Conservation (phyloP, 2,329 filamentous ascomycete species). For the Aureobasidium sp. region DNA sequence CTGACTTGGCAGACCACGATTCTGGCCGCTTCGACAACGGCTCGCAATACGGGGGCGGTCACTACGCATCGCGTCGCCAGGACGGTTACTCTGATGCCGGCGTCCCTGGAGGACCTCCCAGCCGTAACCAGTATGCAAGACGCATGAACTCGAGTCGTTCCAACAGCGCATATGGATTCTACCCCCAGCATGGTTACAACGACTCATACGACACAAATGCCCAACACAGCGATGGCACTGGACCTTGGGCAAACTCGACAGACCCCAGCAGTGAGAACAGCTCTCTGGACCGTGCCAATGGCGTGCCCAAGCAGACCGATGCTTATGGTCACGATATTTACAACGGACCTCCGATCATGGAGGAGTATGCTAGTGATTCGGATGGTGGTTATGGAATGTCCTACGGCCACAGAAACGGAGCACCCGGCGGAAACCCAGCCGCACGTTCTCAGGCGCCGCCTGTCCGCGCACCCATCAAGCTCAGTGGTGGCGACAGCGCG, state of each 20-base stretch:
- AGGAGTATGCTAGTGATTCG: slow-evolving; percentile 28
- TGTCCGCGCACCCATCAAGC: slow-evolving; percentile 15
- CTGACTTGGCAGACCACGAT: slow-evolving; percentile 8
- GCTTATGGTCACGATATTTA: slow-evolving; percentile 29
- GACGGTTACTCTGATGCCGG: slow-evolving; percentile 29
- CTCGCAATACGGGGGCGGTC: slow-evolving; percentile 23
- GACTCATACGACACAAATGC: slow-evolving; percentile 77
- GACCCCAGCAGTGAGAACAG: slow-evolving; percentile 93
- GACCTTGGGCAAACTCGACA: slow-evolving; percentile 71
- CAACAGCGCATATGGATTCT: slow-evolving; percentile 30
- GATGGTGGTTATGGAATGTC: slow-evolving; percentile 15
- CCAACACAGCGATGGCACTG: slow-evolving; percentile 60
- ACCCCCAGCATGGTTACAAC: slow-evolving; percentile 51
- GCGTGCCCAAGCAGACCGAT: slow-evolving; percentile 4
- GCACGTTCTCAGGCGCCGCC: slow-evolving; percentile 10
- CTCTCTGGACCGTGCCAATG: slow-evolving; percentile 67
- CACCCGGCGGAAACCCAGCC: not conserved
- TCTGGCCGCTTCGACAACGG: too few relatives aligned
- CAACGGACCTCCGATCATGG: slow-evolving; percentile 24
- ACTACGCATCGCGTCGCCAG: slow-evolving; percentile 30
- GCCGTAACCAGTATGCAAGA: slow-evolving; percentile 29
- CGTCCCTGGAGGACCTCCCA: slow-evolving; percentile 25
- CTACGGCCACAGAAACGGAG: not conserved
- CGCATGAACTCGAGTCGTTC: slow-evolving; percentile 35
- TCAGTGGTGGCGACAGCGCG: slow-evolving; percentile 13